Conservation (phyloP, 768 basidiomycete species). For the Antrodiella citrinella region DNA sequence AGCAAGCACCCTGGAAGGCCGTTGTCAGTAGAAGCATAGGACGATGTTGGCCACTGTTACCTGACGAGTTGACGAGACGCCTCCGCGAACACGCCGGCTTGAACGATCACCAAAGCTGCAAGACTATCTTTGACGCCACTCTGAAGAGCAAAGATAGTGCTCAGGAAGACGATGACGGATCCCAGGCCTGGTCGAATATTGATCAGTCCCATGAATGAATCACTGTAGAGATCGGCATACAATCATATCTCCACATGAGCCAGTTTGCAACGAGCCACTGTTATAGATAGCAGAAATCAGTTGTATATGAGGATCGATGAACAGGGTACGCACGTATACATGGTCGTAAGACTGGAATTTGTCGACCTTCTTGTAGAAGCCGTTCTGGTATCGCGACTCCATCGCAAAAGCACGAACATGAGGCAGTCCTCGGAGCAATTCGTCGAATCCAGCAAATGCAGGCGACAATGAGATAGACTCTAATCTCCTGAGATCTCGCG, state of each 20-base stretch:
- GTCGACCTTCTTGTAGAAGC: slow-evolving; percentile 49
- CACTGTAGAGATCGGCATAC: slow-evolving; percentile 32
- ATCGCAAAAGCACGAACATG: slow-evolving; percentile 68
- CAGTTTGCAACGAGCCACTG: slow-evolving; percentile 65
- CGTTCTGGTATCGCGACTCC: slow-evolving; percentile 58
- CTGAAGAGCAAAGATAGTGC: slow-evolving; percentile 62
- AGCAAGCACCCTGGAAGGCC: slow-evolving; percentile 45
- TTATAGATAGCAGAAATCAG: neutral
- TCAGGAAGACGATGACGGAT: slow-evolving; percentile 59
- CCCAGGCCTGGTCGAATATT: slow-evolving; percentile 41
- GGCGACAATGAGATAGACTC: slow-evolving; percentile 64
- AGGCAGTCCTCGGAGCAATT: slow-evolving; percentile 54
- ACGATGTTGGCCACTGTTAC: slow-evolving; percentile 25
- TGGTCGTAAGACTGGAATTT: slow-evolving; percentile 69
- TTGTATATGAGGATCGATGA: neutral
- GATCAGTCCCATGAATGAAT: neutral
- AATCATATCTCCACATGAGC: slow-evolving; percentile 71
- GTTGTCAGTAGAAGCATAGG: too few species aligned
- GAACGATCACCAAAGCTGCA: slow-evolving; percentile 64
- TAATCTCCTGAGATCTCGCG: slow-evolving; percentile 58
- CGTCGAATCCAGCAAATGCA: slow-evolving; percentile 67
- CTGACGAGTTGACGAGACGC: slow-evolving; percentile 58
- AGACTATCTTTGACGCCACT: slow-evolving; percentile 48
- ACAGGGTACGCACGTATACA: slow-evolving; percentile 43
- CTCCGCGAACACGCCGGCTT: slow-evolving; percentile 63